Percentiles rank a stretch among this genome's conserved stretches.
These are phyloP conservation scores for Xylaria scruposa DNA, from an alignment of 495 filamentous ascomycete species.

Conservation along the genomic window DNA sequence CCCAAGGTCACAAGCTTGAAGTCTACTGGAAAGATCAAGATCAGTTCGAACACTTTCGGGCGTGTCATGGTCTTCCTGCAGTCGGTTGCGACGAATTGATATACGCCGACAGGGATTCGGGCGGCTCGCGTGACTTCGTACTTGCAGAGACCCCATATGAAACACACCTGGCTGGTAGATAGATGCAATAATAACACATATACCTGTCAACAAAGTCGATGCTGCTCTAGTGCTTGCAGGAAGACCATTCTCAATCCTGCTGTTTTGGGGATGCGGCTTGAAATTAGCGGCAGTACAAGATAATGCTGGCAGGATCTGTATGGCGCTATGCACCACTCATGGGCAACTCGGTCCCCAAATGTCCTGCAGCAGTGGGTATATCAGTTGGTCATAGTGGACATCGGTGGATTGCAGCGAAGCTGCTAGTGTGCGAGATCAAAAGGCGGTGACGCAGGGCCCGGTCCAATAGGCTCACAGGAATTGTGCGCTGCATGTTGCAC, in stretches of 20 bases:
- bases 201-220: neutral
- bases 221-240: slow-evolving; percentile 22
- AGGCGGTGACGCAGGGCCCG: slow-evolving; percentile 37
- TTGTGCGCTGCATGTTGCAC: neutral
- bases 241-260: slow-evolving; percentile 1
- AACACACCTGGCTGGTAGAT: slow-evolving; percentile 6
- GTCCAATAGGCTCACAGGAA: slow-evolving; percentile 19
- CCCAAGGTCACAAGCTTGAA: neutral
- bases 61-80: neutral
- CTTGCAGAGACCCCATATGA: slow-evolving; percentile 12
- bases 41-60: neutral
- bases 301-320: neutral
- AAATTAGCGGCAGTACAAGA: slow-evolving; percentile 27
- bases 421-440: slow-evolving; percentile 37
- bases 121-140: slow-evolving; percentile 12
- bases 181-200: neutral
- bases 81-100: neutral
- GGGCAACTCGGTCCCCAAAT: neutral
- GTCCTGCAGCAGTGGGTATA: slow-evolving; percentile 20
- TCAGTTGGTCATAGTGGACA: slow-evolving; percentile 31
- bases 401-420: slow-evolving; percentile 33
- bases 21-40: neutral
- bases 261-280: slow-evolving; percentile 16
- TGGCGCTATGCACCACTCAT: neutral
- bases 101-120: slow-evolving; percentile 2